Base-by-base conservation (phyloP, 163 green algal genomes). In the Prototheca cutis region DNA sequence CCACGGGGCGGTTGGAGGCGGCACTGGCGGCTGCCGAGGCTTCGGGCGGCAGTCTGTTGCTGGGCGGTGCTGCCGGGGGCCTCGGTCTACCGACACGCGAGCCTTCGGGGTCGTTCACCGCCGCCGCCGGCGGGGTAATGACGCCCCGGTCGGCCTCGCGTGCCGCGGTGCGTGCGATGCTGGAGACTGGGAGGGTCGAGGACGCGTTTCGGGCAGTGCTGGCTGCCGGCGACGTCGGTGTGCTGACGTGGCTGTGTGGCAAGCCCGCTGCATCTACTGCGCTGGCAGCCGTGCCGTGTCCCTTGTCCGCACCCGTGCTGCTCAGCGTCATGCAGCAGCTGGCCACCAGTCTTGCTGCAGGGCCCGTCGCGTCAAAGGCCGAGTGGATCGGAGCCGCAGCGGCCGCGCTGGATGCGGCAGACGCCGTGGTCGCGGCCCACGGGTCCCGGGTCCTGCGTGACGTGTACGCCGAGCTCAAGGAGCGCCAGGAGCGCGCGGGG, bases 301-400 rank as follows among this genome's bases (percentile, higher is more conserved):
- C 53, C 29, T 65, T 84, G 6, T 71, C 54, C 24, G 83, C 89
- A 69, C 57, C 64, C 34, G 73, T 85, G 19, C 66, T 95, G 48
- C 71, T 95, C 55, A 81, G 76, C 25, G 70, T 94, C 39, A 60
- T 91, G 53, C 81, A 90, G 56, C 87, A 94, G 76, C 74, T 95
- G 24, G 65, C 65, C 7, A 62, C 65, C 29, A 76, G 94, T 42
- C 6, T 17, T 4, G 63, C 76, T 59, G 66, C 74, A 54, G 62
- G 58, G 51, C 4, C 60, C 34, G n/a, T 53, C 67, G 24, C 24
- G 17, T 51, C 65, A 10, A 87, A 84, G 70, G 70, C 91, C 51
- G 56, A 59, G 0, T 94, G 86, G 86, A 77, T 92, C 24, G 65
- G 68, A 0, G 76, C 85, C 57, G 71, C 71, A 2, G 77, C 72